Evolutionary conservation across 2,329 filamentous ascomycete species (phyloP), one percentile per base, ranked within the genome.

Genomic region (Ceratocystis diversiconidia): DNA sequence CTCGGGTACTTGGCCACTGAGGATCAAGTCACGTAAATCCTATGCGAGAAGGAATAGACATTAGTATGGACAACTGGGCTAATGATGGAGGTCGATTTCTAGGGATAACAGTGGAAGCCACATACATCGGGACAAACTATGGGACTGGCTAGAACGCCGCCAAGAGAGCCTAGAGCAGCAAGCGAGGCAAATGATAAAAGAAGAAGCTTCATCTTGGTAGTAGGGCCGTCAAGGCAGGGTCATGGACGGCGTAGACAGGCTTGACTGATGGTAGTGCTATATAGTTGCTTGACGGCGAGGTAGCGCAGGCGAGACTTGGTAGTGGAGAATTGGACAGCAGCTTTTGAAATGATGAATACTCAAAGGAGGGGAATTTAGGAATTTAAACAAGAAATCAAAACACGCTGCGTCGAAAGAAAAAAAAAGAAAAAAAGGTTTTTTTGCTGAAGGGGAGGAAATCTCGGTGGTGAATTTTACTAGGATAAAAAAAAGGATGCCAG

Each of bases 1-100:
- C n/a, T 79, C 75, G 22, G 76, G 74, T 67, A 79, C 73, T 32
- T 76, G 71, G 64, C 80, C 79, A 32, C 73, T 77, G 60, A 82
- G 75, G 48, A 82, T 82, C 15, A 72, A 70, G 68, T 78, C 77
- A 63, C 75, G 61, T 15, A 68, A 19, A 15, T 66, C 52, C 68
- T 69, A 59, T 32, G 57, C 10, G 6, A 12, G 19, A 41, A 30
- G n/a, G 32, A 5, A 28, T 5, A 36, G 22, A n/a, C 22, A 15
- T 36, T 8, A 46, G 22, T 57, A 65, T 68, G 30, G 52, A 52
- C 43, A 3, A 41, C 52, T 3, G 19, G 30, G 52, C 8, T 32
- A 12, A 7, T 12, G 28, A 4, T 17, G 25, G n/a, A n/a, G 17
- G 1, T 25, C 52, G 19, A 25, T 28, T 46, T 8, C 17, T 15